These are phyloP conservation scores for Cercospora sp. DNA, from an alignment of 2,329 filamentous ascomycete genomes.

Conservation along the genomic window DNA sequence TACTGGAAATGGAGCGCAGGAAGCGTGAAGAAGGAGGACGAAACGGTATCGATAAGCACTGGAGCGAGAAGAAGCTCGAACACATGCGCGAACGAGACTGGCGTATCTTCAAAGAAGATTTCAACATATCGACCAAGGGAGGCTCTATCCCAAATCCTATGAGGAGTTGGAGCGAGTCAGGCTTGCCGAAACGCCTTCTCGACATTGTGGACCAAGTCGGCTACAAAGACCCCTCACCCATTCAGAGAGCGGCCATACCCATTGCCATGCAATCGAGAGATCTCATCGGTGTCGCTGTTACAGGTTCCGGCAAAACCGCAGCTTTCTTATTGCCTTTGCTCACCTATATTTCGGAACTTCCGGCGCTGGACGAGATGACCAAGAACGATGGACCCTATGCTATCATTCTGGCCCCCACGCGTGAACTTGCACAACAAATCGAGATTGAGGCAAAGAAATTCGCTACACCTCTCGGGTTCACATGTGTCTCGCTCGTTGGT, in stretches of 20 bases:
- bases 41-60: conserved; percentile 84
- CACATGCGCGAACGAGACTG: conserved; percentile 98
- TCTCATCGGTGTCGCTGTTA: conserved; percentile 96
- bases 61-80: conserved; percentile 87
- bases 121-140: conserved; percentile 93
- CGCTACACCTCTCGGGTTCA: conserved; percentile 85
- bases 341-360: conserved; percentile 90
- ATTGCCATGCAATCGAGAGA: conserved; percentile 91
- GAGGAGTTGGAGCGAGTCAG: conserved; percentile 88
- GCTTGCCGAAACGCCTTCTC: conserved; percentile 72
- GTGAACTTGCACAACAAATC: conserved; percentile 96
- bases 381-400: conserved; percentile 96
- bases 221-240: conserved; percentile 86
- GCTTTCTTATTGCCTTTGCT: conserved; percentile 89
- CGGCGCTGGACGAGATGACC: conserved; percentile 77
- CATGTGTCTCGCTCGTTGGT: conserved; percentile 95
- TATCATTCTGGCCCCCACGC: conserved; percentile 93
- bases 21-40: conserved; percentile 70
- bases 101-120: conserved; percentile 99
- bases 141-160: conserved; percentile 92
- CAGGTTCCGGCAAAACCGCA: conserved; percentile 97
- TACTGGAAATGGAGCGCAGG: conserved; percentile 81
- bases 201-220: conserved; percentile 82
- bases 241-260: conserved; percentile 92
- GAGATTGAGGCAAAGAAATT: conserved; percentile 93